These are phyloP conservation scores for Aaosphaeria pasadenensis DNA, from an alignment of 2,329 filamentous ascomycete species.

Conservation along the genomic window DNA sequence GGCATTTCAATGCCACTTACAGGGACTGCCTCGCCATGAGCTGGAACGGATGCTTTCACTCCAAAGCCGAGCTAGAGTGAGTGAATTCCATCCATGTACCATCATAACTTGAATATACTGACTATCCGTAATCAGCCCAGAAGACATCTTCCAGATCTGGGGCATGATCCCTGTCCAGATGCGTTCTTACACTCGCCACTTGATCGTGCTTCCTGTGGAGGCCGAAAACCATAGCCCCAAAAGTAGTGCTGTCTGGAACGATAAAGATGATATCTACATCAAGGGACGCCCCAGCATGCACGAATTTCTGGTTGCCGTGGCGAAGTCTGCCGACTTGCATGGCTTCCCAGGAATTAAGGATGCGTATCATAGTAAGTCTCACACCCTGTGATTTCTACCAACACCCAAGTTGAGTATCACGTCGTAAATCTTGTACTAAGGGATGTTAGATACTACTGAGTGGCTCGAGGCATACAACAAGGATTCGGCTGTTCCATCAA, in stretches of 20 bases:
- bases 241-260: not conserved
- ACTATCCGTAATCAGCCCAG: not conserved
- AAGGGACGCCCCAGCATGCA: not conserved
- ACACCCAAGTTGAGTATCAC: no score
- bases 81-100: no score
- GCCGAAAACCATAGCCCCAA: not conserved
- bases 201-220: not conserved
- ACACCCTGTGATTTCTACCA: no score
- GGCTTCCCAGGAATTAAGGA: not conserved
- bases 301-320: not conserved
- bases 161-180: not conserved
- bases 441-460: no score
- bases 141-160: no score
- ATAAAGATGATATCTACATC: not conserved
- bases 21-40: not conserved
- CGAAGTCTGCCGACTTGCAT: not conserved
- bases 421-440: no score
- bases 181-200: not conserved
- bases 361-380: not conserved
- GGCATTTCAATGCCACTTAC: no score
- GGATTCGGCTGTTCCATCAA: not conserved
- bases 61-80: no score
- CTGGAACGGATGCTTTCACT: not conserved
- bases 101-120: not conserved
- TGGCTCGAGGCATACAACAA: conserved; percentile 1